Base-by-base conservation (phyloP, 169 alveolate species). In the Condylostoma magnum region DNA sequence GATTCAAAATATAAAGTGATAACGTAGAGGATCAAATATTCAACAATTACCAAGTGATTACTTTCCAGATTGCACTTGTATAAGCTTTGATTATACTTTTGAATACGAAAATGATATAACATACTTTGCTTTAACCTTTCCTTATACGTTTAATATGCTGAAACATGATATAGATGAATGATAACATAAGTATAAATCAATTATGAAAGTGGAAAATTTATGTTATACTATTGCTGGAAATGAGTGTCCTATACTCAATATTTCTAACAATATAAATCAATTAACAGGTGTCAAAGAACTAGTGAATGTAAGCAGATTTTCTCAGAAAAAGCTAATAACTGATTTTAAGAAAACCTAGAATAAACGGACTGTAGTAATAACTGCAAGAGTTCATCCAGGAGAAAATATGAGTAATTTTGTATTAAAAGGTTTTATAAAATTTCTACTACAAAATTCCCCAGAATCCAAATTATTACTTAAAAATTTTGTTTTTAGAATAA, bases 341-440 rank as follows among this genome's bases (percentile, higher is more conserved):
- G 33, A 48, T 2, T n/a, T 22, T 10, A 55, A 48, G 25, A 22
- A 55, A 22, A n/a, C 50, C n/a, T 30, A 55, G 48, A 38, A 34
- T n/a, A 60, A 60, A 60, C 34, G 41, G 41, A 55, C 56, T 37
- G 83, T 94, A 25, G 86, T 90, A 0, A 75, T 92, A 56, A 87
- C 91, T 8, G 95, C 94, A 0, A 76, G 98, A 38, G 92, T 89
- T 18, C 97, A 93, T 66, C 97, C 97, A 6, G 95, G 96, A 28
- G 97, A 93, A 76, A 82, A 94, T 0, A 84, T 83, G 2, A 83
- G 95, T 2, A 77, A 91, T 38, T 93, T 76, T 80, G 81, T 91
- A n/a, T 47, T 85, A 10, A 84, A 90, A 69, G 95, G 97, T 2
- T n/a, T 65, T 28, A 82, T 87, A 38, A 36, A 60, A 8, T 60